A percentile compares a stretch with the other conserved stretches of the same genome.
phyloP scores from a whole-genome alignment of 2,329 filamentous ascomycete species.

The Colletotrichum sp. region DNA sequence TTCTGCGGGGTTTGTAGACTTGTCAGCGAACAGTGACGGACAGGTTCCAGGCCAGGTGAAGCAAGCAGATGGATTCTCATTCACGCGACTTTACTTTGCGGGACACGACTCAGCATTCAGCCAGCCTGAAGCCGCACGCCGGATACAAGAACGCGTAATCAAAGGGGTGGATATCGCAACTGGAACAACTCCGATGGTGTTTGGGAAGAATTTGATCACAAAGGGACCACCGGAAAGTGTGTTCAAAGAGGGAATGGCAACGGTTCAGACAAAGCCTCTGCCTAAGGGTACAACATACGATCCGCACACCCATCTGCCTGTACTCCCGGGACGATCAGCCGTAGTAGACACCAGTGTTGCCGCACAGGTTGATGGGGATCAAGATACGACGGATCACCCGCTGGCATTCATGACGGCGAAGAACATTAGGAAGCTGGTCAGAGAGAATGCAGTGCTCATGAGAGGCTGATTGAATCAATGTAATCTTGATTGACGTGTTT shows the following conservation, averaged over 20 bases:
- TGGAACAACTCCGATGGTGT: neutral
- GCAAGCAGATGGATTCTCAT: conserved; percentile 1
- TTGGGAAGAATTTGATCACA: neutral
- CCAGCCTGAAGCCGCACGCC: conserved; percentile 1
- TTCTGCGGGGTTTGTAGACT: neutral
- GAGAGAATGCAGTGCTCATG: neutral
- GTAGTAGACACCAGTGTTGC: neutral
- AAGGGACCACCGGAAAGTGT: neutral
- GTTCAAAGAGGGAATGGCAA: neutral
- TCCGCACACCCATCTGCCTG: neutral
- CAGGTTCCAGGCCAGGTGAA: conserved; percentile 8
- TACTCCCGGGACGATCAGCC: neutral
- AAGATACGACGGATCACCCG: neutral
- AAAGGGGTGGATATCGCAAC: conserved; percentile 8
- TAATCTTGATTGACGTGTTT: fast-evolving
- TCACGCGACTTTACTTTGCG: neutral
- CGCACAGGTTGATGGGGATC: neutral
- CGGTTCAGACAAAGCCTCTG: neutral
- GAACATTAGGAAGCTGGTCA: neutral
- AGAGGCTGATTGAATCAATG: fast-evolving
- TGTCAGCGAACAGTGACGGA: neutral
- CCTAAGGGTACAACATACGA: neutral
- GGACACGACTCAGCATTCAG: neutral
- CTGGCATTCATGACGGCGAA: neutral
- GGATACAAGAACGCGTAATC: neutral